phyloP scores from a whole-genome alignment of 768 basidiomycete species.

The Suillus hirtellus region DNA sequence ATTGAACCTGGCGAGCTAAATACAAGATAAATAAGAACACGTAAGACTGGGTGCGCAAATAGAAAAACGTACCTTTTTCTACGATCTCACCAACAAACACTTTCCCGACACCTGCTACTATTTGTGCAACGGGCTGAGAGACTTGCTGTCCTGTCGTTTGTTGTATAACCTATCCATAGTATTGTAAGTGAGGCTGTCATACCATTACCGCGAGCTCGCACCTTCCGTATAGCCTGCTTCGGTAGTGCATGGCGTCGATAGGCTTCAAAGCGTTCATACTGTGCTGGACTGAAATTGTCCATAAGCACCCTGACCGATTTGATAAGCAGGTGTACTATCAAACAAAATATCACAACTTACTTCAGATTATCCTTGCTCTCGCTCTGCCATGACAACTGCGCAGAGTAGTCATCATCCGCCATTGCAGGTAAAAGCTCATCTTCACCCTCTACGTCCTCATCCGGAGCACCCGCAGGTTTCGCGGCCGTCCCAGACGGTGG shows the following conservation, averaged over 20 bases:
- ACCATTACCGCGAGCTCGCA: slow-evolving; percentile 27
- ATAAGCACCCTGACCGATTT: slow-evolving; percentile 67
- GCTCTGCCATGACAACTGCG: slow-evolving; percentile 80
- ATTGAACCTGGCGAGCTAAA: slow-evolving; percentile 75
- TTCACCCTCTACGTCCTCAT: slow-evolving; percentile 69
- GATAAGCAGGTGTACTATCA: slow-evolving; percentile 1
- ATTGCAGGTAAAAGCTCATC: slow-evolving; percentile 81
- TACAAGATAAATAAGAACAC: not conserved
- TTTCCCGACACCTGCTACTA: slow-evolving; percentile 87
- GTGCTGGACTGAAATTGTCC: slow-evolving; percentile 81
- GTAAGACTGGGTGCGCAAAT: not conserved
- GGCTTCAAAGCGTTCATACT: slow-evolving; percentile 88
- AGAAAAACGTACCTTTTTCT: slow-evolving; percentile 63
- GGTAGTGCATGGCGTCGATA: slow-evolving; percentile 83
- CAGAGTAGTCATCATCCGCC: slow-evolving; percentile 89
- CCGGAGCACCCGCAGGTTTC: slow-evolving; percentile 21
- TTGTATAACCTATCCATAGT: slow-evolving; percentile 66
- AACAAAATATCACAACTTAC: slow-evolving; percentile 38
- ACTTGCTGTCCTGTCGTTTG: slow-evolving; percentile 80
- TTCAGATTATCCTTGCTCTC: slow-evolving; percentile 88
- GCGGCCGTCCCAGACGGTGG: slow-evolving; percentile 16
- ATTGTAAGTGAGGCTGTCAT: not conserved
- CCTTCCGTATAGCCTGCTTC: slow-evolving; percentile 82
- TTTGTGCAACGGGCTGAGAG: slow-evolving; percentile 83
- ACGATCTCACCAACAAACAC: slow-evolving; percentile 93